Evolutionary conservation across 2,329 filamentous ascomycete species (phyloP).

Genomic region (Lizonia empirigonia): DNA sequence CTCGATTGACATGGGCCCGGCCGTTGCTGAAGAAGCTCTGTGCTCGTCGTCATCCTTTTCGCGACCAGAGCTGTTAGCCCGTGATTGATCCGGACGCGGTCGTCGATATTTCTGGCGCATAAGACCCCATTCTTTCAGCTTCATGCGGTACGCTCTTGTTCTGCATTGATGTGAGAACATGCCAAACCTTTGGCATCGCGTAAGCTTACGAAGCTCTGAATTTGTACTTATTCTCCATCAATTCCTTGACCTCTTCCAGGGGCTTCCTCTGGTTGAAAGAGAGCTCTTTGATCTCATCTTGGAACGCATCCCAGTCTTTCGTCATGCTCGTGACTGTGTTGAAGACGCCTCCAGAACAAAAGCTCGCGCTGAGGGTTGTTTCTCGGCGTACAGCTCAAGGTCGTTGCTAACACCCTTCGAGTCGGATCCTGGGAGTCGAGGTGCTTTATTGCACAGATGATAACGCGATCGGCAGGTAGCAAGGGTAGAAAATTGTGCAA

Average conservation of each 20-base stretch:
- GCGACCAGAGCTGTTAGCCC: not conserved
- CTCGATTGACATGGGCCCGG: slow-evolving; percentile 6
- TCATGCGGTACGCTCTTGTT: slow-evolving; percentile 46
- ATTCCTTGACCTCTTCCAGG: slow-evolving; percentile 40
- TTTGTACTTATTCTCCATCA: slow-evolving; percentile 42
- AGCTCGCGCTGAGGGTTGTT: too few species aligned
- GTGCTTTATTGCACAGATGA: too few species aligned
- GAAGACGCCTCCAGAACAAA: too few species aligned
- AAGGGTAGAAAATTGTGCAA: too few species aligned
- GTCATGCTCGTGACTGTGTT: slow-evolving; percentile 30
- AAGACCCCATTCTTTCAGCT: slow-evolving; percentile 45
- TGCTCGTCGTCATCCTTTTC: slow-evolving; percentile 12
- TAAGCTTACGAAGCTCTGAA: slow-evolving; percentile 43
- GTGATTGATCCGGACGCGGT: not conserved
- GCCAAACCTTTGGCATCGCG: not conserved
- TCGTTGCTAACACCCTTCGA: too few species aligned
- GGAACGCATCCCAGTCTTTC: slow-evolving; percentile 39
- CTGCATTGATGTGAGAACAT: slow-evolving; percentile 20
- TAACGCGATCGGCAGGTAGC: too few species aligned
- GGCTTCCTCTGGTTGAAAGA: slow-evolving; percentile 43
- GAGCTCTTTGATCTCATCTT: slow-evolving; percentile 40
- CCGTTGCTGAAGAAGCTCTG: slow-evolving; percentile 9
- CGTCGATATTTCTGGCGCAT: slow-evolving; percentile 27
- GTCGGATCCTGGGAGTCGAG: too few species aligned
- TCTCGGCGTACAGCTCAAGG: too few species aligned